Evolutionary conservation across 345 rosid species (phyloP).

Genomic region (Laguncularia racemosa): DNA sequence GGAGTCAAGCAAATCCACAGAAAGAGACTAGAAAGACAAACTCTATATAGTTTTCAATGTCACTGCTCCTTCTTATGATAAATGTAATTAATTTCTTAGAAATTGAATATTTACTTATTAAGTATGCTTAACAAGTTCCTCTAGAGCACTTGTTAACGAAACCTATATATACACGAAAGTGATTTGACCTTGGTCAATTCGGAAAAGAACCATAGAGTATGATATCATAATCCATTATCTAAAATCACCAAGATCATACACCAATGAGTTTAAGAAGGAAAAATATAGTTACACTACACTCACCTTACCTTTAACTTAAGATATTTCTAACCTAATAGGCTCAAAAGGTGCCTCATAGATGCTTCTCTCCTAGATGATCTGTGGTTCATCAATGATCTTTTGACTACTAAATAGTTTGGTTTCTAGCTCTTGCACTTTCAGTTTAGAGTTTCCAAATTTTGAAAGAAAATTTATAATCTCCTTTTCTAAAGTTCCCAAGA

Average conservation of each 20-base stretch:
- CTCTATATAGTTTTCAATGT: too few relatives aligned
- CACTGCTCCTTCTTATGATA: too few relatives aligned
- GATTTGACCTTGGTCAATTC: too few relatives aligned
- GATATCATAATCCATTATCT: neutral
- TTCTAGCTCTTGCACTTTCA: constrained; percentile 51
- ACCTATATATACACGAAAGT: too few relatives aligned
- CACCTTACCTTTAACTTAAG: constrained; percentile 82
- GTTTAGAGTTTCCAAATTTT: constrained; percentile 57
- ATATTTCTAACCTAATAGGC: constrained; percentile 68
- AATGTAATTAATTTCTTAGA: too few relatives aligned
- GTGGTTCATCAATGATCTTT: constrained; percentile 55
- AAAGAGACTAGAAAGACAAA: neutral
- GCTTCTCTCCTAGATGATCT: constrained; percentile 61
- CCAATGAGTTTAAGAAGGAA: neutral
- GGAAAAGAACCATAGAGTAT: neutral
- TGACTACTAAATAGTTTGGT: constrained; percentile 60
- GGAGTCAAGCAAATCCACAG: too few relatives aligned
- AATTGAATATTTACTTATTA: too few relatives aligned
- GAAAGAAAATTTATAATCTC: constrained; percentile 34
- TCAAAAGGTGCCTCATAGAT: constrained; percentile 52
- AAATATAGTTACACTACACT: constrained; percentile 8
- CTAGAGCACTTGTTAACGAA: too few relatives aligned
- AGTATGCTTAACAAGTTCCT: too few relatives aligned
- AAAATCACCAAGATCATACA: neutral
- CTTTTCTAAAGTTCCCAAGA: constrained; percentile 48